phyloP scores from a whole-genome alignment of 2,329 filamentous ascomycete species.

The Daldinia eschscholtzii region DNA sequence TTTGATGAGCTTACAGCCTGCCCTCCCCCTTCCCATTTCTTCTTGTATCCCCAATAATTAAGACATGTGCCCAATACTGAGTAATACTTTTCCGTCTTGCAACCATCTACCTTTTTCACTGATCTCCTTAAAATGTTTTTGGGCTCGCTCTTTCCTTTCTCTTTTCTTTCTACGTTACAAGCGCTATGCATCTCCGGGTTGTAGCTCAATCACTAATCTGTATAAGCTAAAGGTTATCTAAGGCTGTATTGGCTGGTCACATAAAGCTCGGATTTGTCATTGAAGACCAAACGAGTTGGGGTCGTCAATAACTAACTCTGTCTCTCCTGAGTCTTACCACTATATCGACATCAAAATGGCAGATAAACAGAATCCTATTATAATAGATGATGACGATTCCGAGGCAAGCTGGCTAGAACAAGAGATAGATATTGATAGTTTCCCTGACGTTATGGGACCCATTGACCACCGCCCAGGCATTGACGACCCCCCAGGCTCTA shows the following conservation, averaged over 20 bases:
- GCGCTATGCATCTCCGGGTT: neutral
- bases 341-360: neutral
- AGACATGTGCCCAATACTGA: neutral
- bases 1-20: neutral
- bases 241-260: neutral
- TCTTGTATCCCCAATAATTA: neutral
- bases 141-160: neutral
- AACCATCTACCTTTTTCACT: neutral
- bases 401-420: neutral
- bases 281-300: neutral
- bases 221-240: conserved; percentile 2
- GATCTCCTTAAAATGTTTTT: neutral
- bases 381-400: conserved; percentile 1
- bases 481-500: neutral
- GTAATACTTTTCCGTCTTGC: neutral
- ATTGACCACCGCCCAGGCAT: neutral
- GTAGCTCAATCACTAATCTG: neutral
- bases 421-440: neutral
- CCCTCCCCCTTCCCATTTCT: neutral
- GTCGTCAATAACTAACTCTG: neutral
- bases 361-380: neutral
- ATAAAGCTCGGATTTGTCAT: neutral
- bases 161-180: neutral
- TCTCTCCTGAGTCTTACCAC: neutral
- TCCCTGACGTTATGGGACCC: no score